Percentiles rank a stretch among this genome's conserved stretches.
Evolutionary conservation across 495 filamentous ascomycete species (phyloP).

Genomic region (Trichoderma reesei): DNA sequence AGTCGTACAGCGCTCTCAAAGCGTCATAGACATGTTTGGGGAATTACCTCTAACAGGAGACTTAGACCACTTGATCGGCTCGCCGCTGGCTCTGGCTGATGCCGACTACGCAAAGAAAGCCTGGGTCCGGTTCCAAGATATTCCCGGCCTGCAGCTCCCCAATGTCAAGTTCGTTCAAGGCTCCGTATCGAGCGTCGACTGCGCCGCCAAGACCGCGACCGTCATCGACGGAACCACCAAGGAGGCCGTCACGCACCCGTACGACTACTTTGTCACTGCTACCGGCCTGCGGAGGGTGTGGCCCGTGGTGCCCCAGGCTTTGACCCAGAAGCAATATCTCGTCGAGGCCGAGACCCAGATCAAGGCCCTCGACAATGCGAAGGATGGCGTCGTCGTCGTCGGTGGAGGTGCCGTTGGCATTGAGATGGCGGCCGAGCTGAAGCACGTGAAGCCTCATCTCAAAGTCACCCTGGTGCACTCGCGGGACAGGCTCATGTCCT

Average conservation of each 20-base stretch:
- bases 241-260: conserved; percentile 30
- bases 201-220: conserved; percentile 38
- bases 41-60: no score
- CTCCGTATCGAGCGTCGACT: conserved; percentile 43
- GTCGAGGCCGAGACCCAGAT: conserved; percentile 43
- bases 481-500: conserved; percentile 48
- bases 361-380: conserved; percentile 24
- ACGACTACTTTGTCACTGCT: conserved; percentile 56
- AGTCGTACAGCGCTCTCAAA: conserved; percentile 11
- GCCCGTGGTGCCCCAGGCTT: conserved; percentile 52
- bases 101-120: conserved; percentile 43
- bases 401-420: conserved; percentile 58
- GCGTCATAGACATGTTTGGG: no score
- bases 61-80: conserved; percentile 52
- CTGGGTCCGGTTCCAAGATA: conserved; percentile 53
- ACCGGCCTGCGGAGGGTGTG: conserved; percentile 52
- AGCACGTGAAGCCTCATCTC: conserved; percentile 44
- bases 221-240: conserved; percentile 25
- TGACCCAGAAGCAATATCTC: conserved; percentile 44
- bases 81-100: conserved; percentile 51
- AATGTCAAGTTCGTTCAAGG: conserved; percentile 49
- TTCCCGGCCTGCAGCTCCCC: conserved; percentile 45
- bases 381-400: conserved; percentile 48
- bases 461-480: conserved; percentile 61
- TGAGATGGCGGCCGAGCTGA: conserved; percentile 62